Evolutionary conservation across 2,329 filamentous ascomycete species (phyloP).

Genomic region (Sphaerulina musiva): DNA sequence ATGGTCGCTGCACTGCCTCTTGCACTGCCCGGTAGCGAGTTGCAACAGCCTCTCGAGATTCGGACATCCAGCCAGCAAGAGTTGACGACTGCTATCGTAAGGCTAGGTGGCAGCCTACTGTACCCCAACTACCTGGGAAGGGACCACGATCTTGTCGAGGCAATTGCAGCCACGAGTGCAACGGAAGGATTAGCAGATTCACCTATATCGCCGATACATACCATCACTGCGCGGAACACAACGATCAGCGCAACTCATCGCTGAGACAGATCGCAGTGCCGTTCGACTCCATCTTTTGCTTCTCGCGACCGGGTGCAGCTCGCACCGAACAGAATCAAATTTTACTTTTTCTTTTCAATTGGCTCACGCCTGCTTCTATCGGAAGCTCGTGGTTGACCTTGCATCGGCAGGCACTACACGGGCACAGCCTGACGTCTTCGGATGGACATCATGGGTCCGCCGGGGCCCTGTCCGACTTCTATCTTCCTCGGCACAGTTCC

Average conservation of each 20-base stretch:
- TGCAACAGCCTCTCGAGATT: constrained; percentile 11
- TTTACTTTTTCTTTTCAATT: background rate
- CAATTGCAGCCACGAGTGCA: background rate
- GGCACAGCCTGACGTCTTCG: too few species aligned
- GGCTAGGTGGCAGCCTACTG: background rate
- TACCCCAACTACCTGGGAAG: background rate
- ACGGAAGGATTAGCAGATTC: background rate
- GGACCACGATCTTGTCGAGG: background rate
- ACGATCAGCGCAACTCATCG: background rate
- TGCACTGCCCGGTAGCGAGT: constrained; percentile 9
- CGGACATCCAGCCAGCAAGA: constrained; percentile 7
- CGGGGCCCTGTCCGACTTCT: too few species aligned
- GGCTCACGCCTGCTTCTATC: background rate
- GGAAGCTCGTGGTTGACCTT: background rate
- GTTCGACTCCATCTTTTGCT: background rate
- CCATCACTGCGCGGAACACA: background rate
- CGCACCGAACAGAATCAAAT: background rate
- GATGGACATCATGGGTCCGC: too few species aligned
- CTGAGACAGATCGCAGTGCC: background rate
- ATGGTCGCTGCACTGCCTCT: constrained; percentile 16
- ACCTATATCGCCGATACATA: background rate
- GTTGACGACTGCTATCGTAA: constrained; percentile 1
- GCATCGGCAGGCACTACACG: too few species aligned
- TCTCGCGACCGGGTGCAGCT: background rate
- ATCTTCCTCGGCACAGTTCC: background rate